Conservation (phyloP, 805 yeast genomes). For the Barnettozyma californica region DNA sequence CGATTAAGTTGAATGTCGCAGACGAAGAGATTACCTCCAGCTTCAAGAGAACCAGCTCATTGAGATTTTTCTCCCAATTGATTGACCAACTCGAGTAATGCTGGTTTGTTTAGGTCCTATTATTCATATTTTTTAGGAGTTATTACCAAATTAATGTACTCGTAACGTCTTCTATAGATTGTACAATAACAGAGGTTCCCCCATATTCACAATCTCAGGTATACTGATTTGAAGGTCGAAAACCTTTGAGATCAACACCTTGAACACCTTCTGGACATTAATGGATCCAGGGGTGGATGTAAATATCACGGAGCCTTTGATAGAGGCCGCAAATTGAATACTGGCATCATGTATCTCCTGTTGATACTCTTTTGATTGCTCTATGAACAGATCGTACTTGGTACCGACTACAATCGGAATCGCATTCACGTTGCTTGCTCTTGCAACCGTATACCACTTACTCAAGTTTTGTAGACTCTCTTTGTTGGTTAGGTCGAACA, state of each 20-base stretch:
- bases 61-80: conserved; percentile 22
- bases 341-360: conserved; percentile 79
- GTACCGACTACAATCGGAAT: conserved; percentile 91
- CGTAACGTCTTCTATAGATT: conserved; percentile 13
- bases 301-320: conserved; percentile 80
- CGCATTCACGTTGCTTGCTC: conserved; percentile 86
- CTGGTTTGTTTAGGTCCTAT: background rate
- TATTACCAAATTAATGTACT: too few relatives aligned
- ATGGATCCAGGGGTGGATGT: conserved; percentile 90
- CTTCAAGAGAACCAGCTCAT: conserved; percentile 48
- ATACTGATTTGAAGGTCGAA: conserved; percentile 72
- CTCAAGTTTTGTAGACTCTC: conserved; percentile 82
- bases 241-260: conserved; percentile 83
- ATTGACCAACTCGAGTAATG: background rate
- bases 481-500: conserved; percentile 85
- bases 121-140: background rate
- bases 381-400: conserved; percentile 83
- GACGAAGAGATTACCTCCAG: conserved; percentile 63
- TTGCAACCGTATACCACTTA: conserved; percentile 91
- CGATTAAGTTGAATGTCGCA: conserved; percentile 61
- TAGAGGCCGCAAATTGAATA: conserved; percentile 77
- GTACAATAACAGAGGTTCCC: conserved; percentile 88
- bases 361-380: conserved; percentile 74
- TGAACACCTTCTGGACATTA: conserved; percentile 90
- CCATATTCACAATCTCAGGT: conserved; percentile 77